phyloP scores from a whole-genome alignment of 169 alveolate genomes.

The Pseudocohnilembus persalinus region DNA sequence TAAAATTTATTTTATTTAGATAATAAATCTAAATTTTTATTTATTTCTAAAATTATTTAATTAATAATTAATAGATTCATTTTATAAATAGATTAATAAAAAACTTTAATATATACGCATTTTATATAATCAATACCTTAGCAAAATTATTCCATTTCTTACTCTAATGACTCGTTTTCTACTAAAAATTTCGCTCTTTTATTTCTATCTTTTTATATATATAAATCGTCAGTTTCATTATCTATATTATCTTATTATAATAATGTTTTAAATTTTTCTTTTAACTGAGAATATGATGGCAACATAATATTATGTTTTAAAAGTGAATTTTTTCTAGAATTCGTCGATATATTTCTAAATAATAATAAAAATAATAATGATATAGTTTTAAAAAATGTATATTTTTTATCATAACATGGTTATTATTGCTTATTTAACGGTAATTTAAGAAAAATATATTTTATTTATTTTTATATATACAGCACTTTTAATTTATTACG shows the following conservation, averaged over 20 bases:
- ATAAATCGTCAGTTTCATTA: background rate
- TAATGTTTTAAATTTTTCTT: constrained; percentile 5
- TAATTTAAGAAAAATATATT: too few species aligned
- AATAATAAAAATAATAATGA: background rate
- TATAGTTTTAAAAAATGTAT: background rate
- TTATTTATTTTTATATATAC: too few species aligned
- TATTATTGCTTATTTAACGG: too few species aligned
- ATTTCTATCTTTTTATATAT: constrained; percentile 13
- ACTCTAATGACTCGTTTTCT: constrained; percentile 19
- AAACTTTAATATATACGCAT: too few species aligned
- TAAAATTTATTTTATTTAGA: too few species aligned
- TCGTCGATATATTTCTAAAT: constrained; percentile 5
- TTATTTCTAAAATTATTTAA: too few species aligned
- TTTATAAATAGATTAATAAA: background rate
- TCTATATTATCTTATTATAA: constrained; percentile 2
- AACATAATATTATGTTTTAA: constrained; percentile 9
- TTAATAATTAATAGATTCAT: too few species aligned
- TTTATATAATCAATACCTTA: background rate
- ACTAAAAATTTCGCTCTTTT: constrained; percentile 4
- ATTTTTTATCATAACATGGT: too few species aligned
- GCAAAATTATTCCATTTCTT: constrained; percentile 7
- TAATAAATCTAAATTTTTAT: too few species aligned
- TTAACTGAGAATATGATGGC: background rate
- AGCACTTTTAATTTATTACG: too few species aligned
- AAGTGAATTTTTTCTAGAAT: background rate